Percentiles rank a stretch among this genome's conserved stretches.
Evolutionary conservation across 2,329 filamentous ascomycete species (phyloP).

Genomic region (Diaporthe ilicicola): DNA sequence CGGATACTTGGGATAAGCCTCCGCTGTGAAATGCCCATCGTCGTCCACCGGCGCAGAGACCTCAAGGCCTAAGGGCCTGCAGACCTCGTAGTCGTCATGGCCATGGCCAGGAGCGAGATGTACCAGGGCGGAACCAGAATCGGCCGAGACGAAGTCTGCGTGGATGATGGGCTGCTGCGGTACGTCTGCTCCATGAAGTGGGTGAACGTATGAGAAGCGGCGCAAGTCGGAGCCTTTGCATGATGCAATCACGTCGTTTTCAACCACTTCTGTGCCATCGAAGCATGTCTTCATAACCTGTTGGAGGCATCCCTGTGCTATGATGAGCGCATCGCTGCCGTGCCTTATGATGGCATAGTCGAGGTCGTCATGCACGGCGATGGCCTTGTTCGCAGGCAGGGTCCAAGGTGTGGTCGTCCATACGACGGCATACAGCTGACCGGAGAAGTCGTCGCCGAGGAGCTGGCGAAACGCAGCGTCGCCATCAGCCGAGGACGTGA

Average conservation of each 20-base stretch:
- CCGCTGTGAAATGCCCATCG: constrained; percentile 79
- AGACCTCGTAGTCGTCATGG: constrained; percentile 93
- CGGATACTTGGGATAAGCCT: constrained; percentile 78
- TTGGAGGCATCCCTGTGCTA: constrained; percentile 77
- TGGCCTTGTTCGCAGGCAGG: constrained; percentile 88
- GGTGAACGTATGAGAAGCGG: constrained; percentile 74
- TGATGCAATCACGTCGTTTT: constrained; percentile 7
- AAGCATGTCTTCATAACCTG: constrained; percentile 59
- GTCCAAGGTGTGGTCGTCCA: constrained; percentile 99
- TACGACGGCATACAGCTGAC: constrained; percentile 79
- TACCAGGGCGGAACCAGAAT: constrained; percentile 94
- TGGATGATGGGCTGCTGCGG: constrained; percentile 75
- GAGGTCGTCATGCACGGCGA: constrained; percentile 80
- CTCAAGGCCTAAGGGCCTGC: constrained; percentile 73
- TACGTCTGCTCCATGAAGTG: constrained; percentile 68
- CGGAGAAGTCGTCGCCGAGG: constrained; percentile 47
- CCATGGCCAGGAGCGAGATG: constrained; percentile 95
- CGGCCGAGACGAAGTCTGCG: constrained; percentile 87
- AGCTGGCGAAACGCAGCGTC: constrained; percentile 47
- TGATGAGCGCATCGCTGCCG: constrained; percentile 67
- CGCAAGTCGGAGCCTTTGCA: constrained; percentile 69
- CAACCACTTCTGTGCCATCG: constrained; percentile 56
- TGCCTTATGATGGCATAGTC: constrained; percentile 75
- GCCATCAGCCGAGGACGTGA: constrained; percentile 59
- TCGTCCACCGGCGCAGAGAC: constrained; percentile 86